Conservation (phyloP, 768 basidiomycete species). For the Mycena polygramma region DNA sequence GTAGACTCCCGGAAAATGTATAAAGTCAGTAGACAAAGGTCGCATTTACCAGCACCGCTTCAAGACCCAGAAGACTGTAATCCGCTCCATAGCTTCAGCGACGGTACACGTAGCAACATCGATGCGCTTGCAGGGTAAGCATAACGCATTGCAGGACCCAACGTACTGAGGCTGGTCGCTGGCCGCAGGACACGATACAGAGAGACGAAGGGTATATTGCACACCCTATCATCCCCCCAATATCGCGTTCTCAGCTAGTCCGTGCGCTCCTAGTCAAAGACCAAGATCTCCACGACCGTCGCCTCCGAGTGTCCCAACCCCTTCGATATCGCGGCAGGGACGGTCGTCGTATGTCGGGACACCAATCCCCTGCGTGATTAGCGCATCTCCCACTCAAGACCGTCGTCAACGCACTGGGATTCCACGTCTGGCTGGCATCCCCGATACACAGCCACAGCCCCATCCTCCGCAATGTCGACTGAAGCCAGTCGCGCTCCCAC, state of each 20-base stretch:
- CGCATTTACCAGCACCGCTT: too few species aligned
- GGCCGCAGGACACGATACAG: not conserved
- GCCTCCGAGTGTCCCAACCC: not conserved
- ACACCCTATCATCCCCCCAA: not conserved
- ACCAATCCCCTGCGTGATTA: not conserved
- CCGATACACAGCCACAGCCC: conserved; percentile 17
- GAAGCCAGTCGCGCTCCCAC: conserved; percentile 23
- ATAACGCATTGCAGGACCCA: not conserved
- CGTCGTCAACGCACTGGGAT: not conserved
- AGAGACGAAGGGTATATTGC: not conserved
- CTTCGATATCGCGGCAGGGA: not conserved
- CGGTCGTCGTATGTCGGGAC: not conserved
- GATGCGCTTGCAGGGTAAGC: not conserved
- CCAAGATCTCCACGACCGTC: not conserved
- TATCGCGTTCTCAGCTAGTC: not conserved
- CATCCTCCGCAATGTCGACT: not conserved
- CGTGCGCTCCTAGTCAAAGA: conserved; percentile 6
- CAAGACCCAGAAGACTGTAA: not conserved
- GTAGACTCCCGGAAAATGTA: not conserved
- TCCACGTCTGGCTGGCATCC: conserved; percentile 16
- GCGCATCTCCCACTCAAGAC: not conserved
- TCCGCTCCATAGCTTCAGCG: not conserved
- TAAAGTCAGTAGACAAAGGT: not conserved
- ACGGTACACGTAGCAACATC: not conserved
- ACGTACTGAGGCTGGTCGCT: not conserved